Percentiles rank a stretch among this genome's conserved stretches.
Conservation (phyloP, 2,329 filamentous ascomycete genomes). For the Fusarium keratoplasticum region DNA sequence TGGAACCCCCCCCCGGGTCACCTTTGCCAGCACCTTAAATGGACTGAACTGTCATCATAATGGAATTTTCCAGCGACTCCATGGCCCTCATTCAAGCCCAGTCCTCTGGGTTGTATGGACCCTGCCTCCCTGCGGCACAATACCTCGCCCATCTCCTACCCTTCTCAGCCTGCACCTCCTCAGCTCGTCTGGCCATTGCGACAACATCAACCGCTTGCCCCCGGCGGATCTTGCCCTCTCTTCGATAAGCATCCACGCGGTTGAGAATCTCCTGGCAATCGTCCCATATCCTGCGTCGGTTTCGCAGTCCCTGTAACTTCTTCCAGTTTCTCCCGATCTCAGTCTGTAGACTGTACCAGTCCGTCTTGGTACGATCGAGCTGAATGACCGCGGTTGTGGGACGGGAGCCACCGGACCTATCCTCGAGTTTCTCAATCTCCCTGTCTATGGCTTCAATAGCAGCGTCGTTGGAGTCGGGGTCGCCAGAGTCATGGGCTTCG, state of each 20-base stretch:
- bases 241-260: constrained; percentile 4
- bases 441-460: background rate
- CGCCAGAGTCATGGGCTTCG: background rate
- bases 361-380: background rate
- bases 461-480: background rate
- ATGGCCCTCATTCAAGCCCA: background rate
- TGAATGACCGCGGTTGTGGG: background rate
- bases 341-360: background rate
- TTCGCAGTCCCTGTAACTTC: background rate
- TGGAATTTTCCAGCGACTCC: background rate
- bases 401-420: background rate
- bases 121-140: background rate
- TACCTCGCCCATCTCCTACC: background rate
- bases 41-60: background rate
- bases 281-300: constrained; percentile 19
- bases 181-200: background rate
- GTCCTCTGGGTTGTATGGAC: background rate
- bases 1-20: background rate
- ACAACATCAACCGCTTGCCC: background rate
- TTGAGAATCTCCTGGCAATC: constrained; percentile 14
- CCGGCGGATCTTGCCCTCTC: background rate
- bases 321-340: background rate
- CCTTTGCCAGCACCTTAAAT: background rate
- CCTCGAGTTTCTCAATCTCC: background rate
- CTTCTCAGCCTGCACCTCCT: background rate